Percentiles rank a stretch among this genome's conserved stretches.
Conservation (phyloP, 2,329 filamentous ascomycete species). For the Alternaria rosae region DNA sequence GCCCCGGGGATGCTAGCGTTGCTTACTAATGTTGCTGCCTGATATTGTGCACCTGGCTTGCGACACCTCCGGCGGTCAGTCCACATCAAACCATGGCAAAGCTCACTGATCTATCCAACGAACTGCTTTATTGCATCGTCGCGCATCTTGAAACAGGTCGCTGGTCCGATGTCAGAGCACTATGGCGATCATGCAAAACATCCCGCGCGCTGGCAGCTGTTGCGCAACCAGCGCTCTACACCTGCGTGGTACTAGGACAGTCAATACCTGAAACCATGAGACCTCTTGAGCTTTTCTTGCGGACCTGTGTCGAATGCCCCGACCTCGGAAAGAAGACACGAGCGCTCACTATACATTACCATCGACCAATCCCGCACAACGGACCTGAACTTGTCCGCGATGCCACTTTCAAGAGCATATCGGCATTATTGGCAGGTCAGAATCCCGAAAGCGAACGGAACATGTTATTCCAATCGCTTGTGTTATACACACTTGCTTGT, state of each 20-base stretch:
- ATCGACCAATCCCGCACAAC: not conserved
- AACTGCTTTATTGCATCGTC: conserved; percentile 10
- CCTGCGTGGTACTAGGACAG: conserved; percentile 1
- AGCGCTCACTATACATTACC: conserved; percentile 3
- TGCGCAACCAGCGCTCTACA: conserved; percentile 18
- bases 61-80: not conserved
- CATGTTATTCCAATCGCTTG: conserved; percentile 9
- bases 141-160: conserved; percentile 1
- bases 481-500: conserved; percentile 1
- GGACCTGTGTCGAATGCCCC: conserved; percentile 7
- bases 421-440: not conserved
- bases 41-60: not conserved
- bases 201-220: conserved; percentile 6
- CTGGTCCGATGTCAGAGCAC: not conserved
- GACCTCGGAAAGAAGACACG: conserved; percentile 3
- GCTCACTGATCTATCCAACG: conserved; percentile 10
- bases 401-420: not conserved
- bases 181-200: conserved; percentile 8
- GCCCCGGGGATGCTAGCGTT: not conserved
- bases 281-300: conserved; percentile 9
- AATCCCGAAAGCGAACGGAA: conserved; percentile 4
- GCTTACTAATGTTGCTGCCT: not conserved
- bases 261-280: not conserved
- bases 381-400: conserved; percentile 4
- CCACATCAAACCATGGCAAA: conserved; percentile 1